A percentile compares a stretch with the other conserved stretches of the same genome.
Evolutionary conservation across 2,329 filamentous ascomycete genomes (phyloP).

Genomic region (Fusarium chuoi): DNA sequence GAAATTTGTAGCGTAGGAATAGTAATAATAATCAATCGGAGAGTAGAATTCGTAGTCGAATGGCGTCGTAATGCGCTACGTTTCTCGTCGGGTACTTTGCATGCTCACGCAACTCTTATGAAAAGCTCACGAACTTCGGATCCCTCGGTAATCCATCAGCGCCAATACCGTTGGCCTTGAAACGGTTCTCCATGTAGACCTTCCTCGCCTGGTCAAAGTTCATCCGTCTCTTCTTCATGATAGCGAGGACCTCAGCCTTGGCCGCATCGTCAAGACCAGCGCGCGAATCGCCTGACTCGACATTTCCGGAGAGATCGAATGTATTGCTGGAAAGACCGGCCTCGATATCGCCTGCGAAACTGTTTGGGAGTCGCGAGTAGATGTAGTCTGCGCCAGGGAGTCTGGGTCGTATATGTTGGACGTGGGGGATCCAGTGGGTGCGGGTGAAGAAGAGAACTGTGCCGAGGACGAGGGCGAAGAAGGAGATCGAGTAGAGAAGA

Average conservation of each 20-base stretch:
- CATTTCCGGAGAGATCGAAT: conserved; percentile 85
- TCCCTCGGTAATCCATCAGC: conserved; percentile 88
- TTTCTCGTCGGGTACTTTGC: background rate
- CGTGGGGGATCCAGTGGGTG: conserved; percentile 75
- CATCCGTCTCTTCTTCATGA: conserved; percentile 88
- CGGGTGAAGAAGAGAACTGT: conserved; percentile 87
- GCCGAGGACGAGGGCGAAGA: conserved; percentile 75
- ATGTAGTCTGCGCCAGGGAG: conserved; percentile 68
- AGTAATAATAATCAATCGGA: background rate
- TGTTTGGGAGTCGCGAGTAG: conserved; percentile 80
- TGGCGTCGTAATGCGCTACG: conserved; percentile 3
- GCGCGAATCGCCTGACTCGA: conserved; percentile 81
- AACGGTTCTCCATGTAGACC: conserved; percentile 85
- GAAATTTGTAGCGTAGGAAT: background rate
- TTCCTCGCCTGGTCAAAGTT: conserved; percentile 91
- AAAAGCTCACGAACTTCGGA: conserved; percentile 95
- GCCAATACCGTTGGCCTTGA: conserved; percentile 88
- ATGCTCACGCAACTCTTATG: conserved; percentile 35
- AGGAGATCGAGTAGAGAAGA: conserved; percentile 79
- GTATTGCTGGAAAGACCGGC: conserved; percentile 83
- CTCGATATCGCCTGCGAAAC: conserved; percentile 87
- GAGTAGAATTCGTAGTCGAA: background rate
- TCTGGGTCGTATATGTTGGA: conserved; percentile 68
- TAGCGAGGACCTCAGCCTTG: conserved; percentile 84
- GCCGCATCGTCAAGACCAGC: conserved; percentile 82